These are phyloP conservation scores for Hypoxylon perforatum DNA, from an alignment of 495 filamentous ascomycete genomes.

Conservation along the genomic window DNA sequence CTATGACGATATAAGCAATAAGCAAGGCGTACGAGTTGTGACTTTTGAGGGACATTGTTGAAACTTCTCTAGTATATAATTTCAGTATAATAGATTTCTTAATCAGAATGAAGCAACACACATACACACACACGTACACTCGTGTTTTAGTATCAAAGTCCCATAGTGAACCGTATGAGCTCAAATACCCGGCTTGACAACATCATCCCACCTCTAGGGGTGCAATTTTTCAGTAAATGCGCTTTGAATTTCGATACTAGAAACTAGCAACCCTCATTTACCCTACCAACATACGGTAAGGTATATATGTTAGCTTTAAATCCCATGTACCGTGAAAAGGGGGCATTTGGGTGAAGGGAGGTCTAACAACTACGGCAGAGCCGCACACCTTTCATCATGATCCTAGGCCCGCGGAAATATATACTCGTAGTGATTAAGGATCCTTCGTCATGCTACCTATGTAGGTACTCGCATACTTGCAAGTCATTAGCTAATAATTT, in stretches of 20 bases:
- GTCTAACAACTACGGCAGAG: background rate
- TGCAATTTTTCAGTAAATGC: too few relatives aligned
- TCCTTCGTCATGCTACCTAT: background rate
- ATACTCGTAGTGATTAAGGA: too few relatives aligned
- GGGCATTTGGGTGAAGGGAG: background rate
- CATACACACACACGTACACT: conserved; percentile 13
- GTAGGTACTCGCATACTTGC: background rate
- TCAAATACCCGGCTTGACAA: too few relatives aligned
- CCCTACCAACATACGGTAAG: background rate
- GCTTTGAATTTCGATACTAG: too few relatives aligned
- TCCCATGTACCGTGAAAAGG: background rate
- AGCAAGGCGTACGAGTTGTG: background rate
- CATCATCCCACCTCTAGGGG: too few relatives aligned
- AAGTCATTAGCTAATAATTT: background rate
- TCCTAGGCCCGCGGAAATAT: too few relatives aligned
- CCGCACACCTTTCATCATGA: too few relatives aligned
- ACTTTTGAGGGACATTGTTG: background rate
- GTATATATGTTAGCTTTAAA: background rate
- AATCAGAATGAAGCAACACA: background rate
- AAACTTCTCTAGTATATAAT: conserved; percentile 8
- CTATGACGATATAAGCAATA: too few relatives aligned
- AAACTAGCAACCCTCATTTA: too few relatives aligned
- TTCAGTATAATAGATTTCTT: background rate
- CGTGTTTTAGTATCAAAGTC: too few relatives aligned
- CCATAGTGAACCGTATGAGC: too few relatives aligned